Conservation (phyloP, 129 eudicot species). For the Kitagawia praeruptora region DNA sequence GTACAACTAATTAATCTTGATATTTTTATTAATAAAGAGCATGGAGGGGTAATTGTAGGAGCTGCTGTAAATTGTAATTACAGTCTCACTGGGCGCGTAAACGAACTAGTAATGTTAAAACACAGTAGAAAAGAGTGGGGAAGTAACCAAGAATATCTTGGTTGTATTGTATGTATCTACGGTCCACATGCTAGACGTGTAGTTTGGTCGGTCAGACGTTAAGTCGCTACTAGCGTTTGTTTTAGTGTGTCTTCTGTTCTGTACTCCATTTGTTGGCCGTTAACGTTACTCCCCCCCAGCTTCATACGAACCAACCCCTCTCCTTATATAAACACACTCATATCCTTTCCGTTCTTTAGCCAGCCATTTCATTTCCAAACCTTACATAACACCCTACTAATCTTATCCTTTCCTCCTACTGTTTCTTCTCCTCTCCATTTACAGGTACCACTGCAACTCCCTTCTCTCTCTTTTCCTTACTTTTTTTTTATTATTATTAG, state of each 20-base stretch:
- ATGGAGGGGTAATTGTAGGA: too few relatives aligned
- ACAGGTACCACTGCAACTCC: slow-evolving; percentile 1
- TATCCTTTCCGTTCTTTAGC: background rate
- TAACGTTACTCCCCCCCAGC: background rate
- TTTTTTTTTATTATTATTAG: background rate
- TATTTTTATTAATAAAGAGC: too few relatives aligned
- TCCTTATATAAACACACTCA: background rate
- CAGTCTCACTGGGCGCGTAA: background rate
- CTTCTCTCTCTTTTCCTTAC: background rate
- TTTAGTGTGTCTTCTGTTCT: background rate
- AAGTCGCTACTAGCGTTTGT: background rate
- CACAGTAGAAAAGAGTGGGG: background rate
- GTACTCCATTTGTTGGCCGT: background rate
- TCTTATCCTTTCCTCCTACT: background rate
- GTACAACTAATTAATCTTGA: too few relatives aligned
- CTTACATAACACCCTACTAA: background rate
- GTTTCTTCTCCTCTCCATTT: background rate
- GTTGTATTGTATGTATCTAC: background rate
- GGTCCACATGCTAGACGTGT: background rate
- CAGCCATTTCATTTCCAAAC: background rate
- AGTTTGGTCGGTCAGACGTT: background rate
- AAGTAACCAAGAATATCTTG: background rate
- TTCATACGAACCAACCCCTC: background rate
- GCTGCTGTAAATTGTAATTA: background rate
- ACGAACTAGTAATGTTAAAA: background rate